Conservation (phyloP, 306 rosid genomes). For the Trichosanthes cucumerina region DNA sequence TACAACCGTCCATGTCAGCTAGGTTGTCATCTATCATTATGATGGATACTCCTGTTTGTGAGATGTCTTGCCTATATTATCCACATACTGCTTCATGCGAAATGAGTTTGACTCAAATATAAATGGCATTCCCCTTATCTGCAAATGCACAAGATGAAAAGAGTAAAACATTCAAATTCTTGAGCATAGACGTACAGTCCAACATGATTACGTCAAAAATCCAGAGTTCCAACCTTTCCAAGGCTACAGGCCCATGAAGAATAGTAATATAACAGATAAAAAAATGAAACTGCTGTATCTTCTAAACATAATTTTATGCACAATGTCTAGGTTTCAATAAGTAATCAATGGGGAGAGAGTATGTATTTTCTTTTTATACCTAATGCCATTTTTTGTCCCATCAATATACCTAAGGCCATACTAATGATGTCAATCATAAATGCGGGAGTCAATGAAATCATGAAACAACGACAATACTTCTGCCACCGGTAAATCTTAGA, state of each 20-base stretch:
- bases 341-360: background rate
- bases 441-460: background rate
- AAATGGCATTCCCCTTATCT: slow-evolving; percentile 68
- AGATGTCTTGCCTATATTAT: slow-evolving; percentile 26
- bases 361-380: too few species aligned
- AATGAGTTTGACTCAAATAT: slow-evolving; percentile 58
- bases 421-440: background rate
- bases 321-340: background rate
- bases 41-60: slow-evolving; percentile 17
- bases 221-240: background rate
- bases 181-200: background rate
- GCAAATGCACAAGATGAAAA: too few species aligned
- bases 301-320: too few species aligned
- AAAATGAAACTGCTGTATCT: background rate
- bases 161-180: background rate
- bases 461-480: background rate
- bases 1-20: slow-evolving; percentile 20
- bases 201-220: background rate
- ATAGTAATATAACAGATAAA: background rate
- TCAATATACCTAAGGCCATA: background rate
- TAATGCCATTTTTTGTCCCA: background rate
- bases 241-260: background rate
- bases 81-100: slow-evolving; percentile 49
- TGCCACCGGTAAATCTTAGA: background rate
- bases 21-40: slow-evolving; percentile 20